These are phyloP conservation scores for Cutaneotrichosporon cavernicola DNA, from an alignment of 1,284 basidiomycete species.

Conservation along the genomic window DNA sequence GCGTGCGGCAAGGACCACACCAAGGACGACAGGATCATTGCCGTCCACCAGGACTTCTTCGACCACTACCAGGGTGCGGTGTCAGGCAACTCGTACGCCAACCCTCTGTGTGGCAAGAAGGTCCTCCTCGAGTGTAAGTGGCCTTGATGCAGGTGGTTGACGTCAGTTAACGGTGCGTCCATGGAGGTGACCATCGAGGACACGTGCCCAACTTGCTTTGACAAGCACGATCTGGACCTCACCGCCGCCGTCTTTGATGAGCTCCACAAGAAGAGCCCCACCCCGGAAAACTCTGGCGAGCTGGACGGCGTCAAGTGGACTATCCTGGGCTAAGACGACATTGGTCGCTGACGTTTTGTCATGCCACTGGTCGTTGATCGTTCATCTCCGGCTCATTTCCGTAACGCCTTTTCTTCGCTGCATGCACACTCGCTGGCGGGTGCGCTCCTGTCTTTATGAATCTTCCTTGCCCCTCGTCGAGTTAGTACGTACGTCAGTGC, in stretches of 20 bases:
- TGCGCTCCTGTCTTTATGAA: no score
- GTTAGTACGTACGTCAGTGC: no score
- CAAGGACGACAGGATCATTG: slow-evolving; percentile 45
- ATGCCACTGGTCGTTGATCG: background rate
- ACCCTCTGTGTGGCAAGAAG: slow-evolving; percentile 57
- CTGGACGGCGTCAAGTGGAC: slow-evolving; percentile 2
- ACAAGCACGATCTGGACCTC: background rate
- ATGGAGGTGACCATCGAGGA: slow-evolving; percentile 55
- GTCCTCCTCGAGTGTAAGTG: slow-evolving; percentile 44
- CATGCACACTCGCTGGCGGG: no score
- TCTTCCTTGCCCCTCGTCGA: no score
- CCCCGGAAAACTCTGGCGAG: background rate
- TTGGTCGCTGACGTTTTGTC: background rate
- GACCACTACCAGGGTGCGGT: slow-evolving; percentile 54
- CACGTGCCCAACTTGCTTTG: slow-evolving; percentile 41
- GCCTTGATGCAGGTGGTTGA: background rate
- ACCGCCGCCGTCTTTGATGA: background rate
- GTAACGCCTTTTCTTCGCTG: no score
- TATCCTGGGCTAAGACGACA: background rate
- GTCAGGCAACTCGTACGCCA: slow-evolving; percentile 55
- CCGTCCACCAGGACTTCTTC: slow-evolving; percentile 53
- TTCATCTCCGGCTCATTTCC: background rate
- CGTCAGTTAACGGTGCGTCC: slow-evolving; percentile 48
- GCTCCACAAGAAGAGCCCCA: background rate
- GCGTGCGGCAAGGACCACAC: slow-evolving; percentile 42